phyloP scores from a whole-genome alignment of 2,329 filamentous ascomycete genomes.

The Pestalotiopsis fici region DNA sequence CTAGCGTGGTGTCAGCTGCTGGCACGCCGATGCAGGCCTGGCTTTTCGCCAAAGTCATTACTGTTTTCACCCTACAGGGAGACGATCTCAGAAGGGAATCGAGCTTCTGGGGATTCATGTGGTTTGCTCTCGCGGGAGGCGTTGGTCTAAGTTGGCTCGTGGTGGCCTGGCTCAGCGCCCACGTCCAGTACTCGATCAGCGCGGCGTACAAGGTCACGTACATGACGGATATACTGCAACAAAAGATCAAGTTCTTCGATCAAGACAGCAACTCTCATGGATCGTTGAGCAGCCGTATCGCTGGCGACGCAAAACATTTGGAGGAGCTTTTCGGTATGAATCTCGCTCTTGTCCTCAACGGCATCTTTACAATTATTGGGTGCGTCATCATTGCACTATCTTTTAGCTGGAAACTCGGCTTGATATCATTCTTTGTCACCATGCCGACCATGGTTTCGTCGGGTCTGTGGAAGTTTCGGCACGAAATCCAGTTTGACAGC shows the following conservation, averaged over 20 bases:
- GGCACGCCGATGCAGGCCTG: slow-evolving; percentile 50
- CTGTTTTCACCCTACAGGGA: slow-evolving; percentile 39
- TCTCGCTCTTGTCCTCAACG: slow-evolving; percentile 55
- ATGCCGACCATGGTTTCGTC: slow-evolving; percentile 46
- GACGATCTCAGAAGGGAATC: slow-evolving; percentile 35
- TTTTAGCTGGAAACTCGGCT: slow-evolving; percentile 72
- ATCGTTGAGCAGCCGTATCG: slow-evolving; percentile 52
- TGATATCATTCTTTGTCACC: slow-evolving; percentile 61
- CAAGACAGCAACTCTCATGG: slow-evolving; percentile 57
- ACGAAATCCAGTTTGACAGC: slow-evolving; percentile 63
- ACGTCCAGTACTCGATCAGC: slow-evolving; percentile 55
- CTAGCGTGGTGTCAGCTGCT: slow-evolving; percentile 37
- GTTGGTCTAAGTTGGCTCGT: slow-evolving; percentile 53
- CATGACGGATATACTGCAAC: slow-evolving; percentile 43
- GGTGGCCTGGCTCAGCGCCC: slow-evolving; percentile 30
- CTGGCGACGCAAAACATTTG: slow-evolving; percentile 44
- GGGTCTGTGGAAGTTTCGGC: slow-evolving; percentile 48
- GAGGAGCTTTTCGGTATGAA: slow-evolving; percentile 59
- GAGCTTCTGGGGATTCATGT: slow-evolving; percentile 65
- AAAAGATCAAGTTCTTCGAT: slow-evolving; percentile 51
- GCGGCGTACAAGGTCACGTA: slow-evolving; percentile 10
- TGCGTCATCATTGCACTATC: slow-evolving; percentile 65
- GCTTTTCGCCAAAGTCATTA: slow-evolving; percentile 51
- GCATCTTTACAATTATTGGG: slow-evolving; percentile 61
- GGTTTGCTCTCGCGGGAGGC: slow-evolving; percentile 53